phyloP scores from a whole-genome alignment of 257 asterid genomes.

The Jacaranda mimosifolia region DNA sequence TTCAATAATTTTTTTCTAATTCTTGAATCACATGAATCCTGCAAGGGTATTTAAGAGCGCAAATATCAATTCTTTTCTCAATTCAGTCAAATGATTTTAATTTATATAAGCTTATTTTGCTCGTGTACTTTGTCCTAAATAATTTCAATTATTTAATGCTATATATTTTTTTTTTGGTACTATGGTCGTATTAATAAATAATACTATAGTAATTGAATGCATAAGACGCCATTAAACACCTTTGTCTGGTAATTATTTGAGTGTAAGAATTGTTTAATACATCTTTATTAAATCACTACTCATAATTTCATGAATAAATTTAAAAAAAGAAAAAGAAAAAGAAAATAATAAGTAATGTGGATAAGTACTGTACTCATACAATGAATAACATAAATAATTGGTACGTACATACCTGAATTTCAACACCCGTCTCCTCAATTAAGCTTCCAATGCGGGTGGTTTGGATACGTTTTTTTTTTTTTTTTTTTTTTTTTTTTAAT shows the following conservation, averaged over 20 bases:
- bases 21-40: slow-evolving; percentile 21
- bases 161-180: background rate
- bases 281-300: background rate
- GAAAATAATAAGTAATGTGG: background rate
- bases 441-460: too few relatives aligned
- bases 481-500: too few relatives aligned
- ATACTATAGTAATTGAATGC: background rate
- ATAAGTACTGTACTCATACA: background rate
- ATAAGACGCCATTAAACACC: background rate
- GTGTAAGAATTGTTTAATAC: background rate
- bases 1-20: background rate
- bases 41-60: slow-evolving; percentile 23
- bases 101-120: background rate
- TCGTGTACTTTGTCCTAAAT: slow-evolving; percentile 5
- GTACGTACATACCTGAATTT: too few relatives aligned
- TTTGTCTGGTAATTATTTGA: background rate
- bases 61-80: slow-evolving; percentile 7
- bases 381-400: background rate
- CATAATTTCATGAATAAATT: background rate
- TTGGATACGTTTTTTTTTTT: too few relatives aligned
- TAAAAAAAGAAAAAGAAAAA: background rate
- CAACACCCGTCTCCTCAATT: too few relatives aligned
- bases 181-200: background rate
- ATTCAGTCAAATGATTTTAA: background rate
- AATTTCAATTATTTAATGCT: background rate